Evolutionary conservation across 2,329 filamentous ascomycete species (phyloP).

Genomic region (Monosporascus sp.): DNA sequence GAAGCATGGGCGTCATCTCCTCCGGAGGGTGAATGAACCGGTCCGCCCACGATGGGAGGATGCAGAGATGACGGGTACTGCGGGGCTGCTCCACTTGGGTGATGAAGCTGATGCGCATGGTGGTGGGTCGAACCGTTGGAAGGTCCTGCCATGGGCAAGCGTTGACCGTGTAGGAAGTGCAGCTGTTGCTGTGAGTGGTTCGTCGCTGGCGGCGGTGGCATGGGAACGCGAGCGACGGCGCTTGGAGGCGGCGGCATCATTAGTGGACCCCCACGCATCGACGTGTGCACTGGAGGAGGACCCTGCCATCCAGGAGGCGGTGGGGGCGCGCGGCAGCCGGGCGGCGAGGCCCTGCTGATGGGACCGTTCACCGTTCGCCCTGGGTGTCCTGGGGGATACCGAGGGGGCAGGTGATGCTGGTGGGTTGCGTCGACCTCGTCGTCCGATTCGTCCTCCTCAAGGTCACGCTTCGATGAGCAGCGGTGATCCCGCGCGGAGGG

Average conservation of each 20-base stretch:
- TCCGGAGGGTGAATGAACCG: not conserved
- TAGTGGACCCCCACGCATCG: conserved; percentile 1
- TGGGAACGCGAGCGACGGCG: not conserved
- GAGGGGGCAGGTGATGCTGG: not conserved
- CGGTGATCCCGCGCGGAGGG: not conserved
- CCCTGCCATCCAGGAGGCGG: conserved; percentile 10
- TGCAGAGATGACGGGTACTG: not conserved
- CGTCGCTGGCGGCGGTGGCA: not conserved
- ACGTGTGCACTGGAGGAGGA: conserved; percentile 3
- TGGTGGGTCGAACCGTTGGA: too few species aligned
- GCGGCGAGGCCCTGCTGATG: not conserved
- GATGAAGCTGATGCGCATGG: too few species aligned
- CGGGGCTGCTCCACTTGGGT: too few species aligned
- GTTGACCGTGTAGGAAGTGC: not conserved
- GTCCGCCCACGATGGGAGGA: not conserved
- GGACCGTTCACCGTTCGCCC: not conserved
- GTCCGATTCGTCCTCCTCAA: not conserved
- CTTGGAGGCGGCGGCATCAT: conserved; percentile 1
- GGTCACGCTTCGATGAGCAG: not conserved
- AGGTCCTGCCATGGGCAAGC: too few species aligned
- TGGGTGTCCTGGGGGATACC: not conserved
- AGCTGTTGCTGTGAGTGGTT: not conserved
- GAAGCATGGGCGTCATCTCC: not conserved
- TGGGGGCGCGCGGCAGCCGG: conserved; percentile 5
- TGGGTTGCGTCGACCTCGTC: not conserved